Base-by-base conservation (phyloP, 1,284 basidiomycete species). In the Tilletia caries region DNA sequence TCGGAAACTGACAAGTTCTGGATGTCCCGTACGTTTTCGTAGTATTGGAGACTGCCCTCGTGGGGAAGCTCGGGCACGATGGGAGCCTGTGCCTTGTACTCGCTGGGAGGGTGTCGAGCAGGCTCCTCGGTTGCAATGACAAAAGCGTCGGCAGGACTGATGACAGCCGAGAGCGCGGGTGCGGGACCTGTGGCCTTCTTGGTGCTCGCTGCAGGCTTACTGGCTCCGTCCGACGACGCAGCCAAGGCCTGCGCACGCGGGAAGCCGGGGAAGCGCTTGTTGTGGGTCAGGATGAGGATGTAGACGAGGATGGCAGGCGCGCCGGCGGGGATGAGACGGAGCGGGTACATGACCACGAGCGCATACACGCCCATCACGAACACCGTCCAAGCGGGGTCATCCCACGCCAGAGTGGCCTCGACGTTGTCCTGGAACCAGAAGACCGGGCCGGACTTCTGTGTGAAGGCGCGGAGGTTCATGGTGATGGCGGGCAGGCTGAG, bases 311-410 rank as follows among this genome's bases (percentile, higher is more conserved):
- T 76, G 27, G 74, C 75, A 25, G 79, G 75, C 0, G 80, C 77
- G 4, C 75, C 75, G 34, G 76, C 68, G 23, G 81, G 70, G 23
- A 83, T 65, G 3, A 82, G 72, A 67, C 76, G 58, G 6, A 62
- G 73, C 2, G 81, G 81, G 41, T 82, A 73, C 37, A 83, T 65
- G 5, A 72, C 74, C 34, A 82, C 37, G 4, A 81, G 68, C 13
- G 79, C 81, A 78, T 79, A 82, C 44, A 82, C 77, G 1, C 71
- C 79, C 81, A 83, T 83, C 77, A 81, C 80, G 77, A 82, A 74
- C 5, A 75, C 43, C 29, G 80, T 82, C 80, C 80, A 79, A 41
- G 73, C 74, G 58, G 76, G 75, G 64, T 83, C 78, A 37, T 83
- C 80, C 81, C 81, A 83, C 71, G 78, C 70, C 13, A 83, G 68